Evolutionary conservation across 164 flowering plant genomes (phyloP).

Genomic region (Chimonanthus praecox): DNA sequence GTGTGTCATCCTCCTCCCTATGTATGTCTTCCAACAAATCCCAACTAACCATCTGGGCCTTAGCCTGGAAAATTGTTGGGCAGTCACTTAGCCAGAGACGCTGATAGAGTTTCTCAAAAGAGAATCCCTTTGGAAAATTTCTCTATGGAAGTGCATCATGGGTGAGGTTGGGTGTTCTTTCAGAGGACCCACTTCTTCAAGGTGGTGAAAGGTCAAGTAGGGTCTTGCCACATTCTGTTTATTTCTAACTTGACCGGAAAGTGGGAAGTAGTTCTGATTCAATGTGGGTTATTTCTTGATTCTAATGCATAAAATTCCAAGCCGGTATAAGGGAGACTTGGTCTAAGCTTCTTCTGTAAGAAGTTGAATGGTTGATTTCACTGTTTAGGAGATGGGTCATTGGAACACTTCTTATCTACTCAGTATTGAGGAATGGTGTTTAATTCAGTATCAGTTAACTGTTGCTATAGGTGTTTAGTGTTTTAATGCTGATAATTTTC

Average conservation of each 20-base stretch:
- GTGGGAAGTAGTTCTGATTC: not conserved
- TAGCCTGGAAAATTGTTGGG: too few relatives aligned
- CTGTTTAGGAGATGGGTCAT: not conserved
- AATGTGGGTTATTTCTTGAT: not conserved
- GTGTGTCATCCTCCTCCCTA: too few relatives aligned
- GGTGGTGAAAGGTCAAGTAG: not conserved
- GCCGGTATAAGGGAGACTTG: not conserved
- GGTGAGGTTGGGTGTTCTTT: not conserved
- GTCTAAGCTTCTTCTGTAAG: not conserved
- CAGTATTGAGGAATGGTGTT: not conserved
- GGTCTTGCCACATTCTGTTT: not conserved
- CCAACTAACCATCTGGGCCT: too few relatives aligned
- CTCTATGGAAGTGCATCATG: not conserved
- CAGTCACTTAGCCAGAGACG: not conserved
- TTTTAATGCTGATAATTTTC: not conserved
- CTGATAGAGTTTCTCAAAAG: not conserved
- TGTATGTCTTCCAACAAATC: too few relatives aligned
- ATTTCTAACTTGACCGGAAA: not conserved
- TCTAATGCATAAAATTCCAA: too few relatives aligned
- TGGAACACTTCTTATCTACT: not conserved
- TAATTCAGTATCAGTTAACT: not conserved
- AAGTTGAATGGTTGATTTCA: not conserved
- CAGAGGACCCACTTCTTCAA: not conserved
- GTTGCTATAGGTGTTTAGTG: not conserved
- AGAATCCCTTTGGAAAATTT: not conserved